Evolutionary conservation across 768 basidiomycete genomes (phyloP).

Genomic region (Butyriboletus loyo): DNA sequence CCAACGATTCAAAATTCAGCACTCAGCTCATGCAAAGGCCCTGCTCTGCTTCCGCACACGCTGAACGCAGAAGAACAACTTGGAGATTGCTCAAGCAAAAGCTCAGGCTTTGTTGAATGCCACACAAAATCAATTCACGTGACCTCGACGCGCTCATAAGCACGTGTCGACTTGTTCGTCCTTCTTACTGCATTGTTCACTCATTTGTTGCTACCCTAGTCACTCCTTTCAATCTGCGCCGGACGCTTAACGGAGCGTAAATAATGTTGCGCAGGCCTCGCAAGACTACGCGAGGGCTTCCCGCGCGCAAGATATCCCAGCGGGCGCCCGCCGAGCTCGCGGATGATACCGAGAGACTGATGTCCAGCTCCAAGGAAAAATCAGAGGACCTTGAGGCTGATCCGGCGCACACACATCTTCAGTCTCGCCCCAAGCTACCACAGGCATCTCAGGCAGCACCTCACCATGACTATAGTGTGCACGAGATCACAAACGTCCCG

Average conservation of each 20-base stretch:
- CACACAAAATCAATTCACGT: slow-evolving; percentile 30
- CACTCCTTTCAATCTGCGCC: slow-evolving; percentile 25
- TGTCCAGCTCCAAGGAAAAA: slow-evolving; percentile 6
- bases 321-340: slow-evolving; percentile 5
- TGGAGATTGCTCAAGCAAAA: neutral
- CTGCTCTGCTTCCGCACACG: neutral
- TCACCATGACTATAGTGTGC: slow-evolving; percentile 25
- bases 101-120: neutral
- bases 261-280: slow-evolving; percentile 19
- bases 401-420: neutral
- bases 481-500: slow-evolving; percentile 30
- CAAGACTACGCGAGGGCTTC: slow-evolving; percentile 2
- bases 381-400: neutral
- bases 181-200: slow-evolving; percentile 1
- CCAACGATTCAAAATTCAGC: slow-evolving; percentile 2
- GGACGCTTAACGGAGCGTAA: slow-evolving; percentile 20
- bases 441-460: slow-evolving; percentile 10
- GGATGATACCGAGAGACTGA: slow-evolving; percentile 25
- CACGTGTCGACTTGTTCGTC: slow-evolving; percentile 23
- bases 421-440: slow-evolving; percentile 11
- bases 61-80: neutral
- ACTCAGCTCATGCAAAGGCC: slow-evolving; percentile 4
- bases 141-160: slow-evolving; percentile 21
- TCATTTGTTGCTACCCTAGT: slow-evolving; percentile 13
- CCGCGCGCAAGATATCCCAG: slow-evolving; percentile 7